Evolutionary conservation across 306 rosid genomes (phyloP).

Genomic region (Vigna radiata): DNA sequence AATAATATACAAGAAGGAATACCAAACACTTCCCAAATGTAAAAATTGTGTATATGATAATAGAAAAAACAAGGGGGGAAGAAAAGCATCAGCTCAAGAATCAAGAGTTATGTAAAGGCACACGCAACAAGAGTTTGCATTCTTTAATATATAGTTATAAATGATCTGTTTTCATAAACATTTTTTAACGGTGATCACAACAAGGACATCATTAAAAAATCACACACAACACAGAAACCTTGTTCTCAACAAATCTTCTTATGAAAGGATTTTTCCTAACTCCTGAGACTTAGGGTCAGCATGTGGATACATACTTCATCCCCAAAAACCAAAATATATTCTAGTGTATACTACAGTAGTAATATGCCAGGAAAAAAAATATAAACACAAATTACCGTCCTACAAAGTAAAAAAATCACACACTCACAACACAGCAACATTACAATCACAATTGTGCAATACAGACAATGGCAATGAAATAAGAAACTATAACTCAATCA

Average conservation of each 20-base stretch:
- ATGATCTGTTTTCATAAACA: background rate
- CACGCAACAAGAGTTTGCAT: background rate
- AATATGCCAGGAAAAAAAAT: background rate
- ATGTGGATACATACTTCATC: background rate
- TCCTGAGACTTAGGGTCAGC: background rate
- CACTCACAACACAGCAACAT: background rate
- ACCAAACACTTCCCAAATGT: background rate
- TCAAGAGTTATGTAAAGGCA: slow-evolving; percentile 9
- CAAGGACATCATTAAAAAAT: slow-evolving; percentile 22
- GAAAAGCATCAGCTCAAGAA: slow-evolving; percentile 11
- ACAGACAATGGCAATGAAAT: background rate
- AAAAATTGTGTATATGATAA: background rate
- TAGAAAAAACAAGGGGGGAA: background rate
- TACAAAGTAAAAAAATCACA: background rate
- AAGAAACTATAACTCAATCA: slow-evolving; percentile 6
- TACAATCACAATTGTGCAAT: background rate
- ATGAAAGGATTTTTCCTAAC: background rate
- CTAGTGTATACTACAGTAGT: background rate
- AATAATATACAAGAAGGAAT: slow-evolving; percentile 2
- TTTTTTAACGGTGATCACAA: background rate
- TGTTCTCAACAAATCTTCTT: background rate
- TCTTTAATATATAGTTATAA: background rate
- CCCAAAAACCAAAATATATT: background rate
- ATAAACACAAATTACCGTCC: background rate
- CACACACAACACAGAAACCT: background rate